These are phyloP conservation scores for Ceratocystis variospora DNA, from an alignment of 2,329 filamentous ascomycete species.

Conservation along the genomic window DNA sequence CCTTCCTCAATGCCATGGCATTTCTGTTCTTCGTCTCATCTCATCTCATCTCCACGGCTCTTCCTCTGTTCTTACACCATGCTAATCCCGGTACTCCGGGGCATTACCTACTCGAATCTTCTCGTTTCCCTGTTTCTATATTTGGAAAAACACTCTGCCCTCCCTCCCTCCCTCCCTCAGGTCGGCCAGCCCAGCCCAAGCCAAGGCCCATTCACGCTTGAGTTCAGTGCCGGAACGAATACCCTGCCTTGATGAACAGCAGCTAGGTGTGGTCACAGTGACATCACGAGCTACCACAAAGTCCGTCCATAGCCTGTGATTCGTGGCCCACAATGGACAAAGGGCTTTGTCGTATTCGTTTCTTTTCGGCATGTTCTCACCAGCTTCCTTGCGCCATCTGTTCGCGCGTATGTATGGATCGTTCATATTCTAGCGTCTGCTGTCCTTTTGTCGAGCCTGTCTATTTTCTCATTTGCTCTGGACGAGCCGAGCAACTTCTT, in stretches of 20 bases:
- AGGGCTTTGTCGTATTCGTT: neutral
- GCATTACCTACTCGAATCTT: neutral
- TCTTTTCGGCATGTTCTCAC: neutral
- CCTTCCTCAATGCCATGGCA: neutral
- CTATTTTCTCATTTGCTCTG: no score
- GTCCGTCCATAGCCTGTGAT: neutral
- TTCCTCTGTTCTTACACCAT: neutral
- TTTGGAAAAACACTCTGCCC: slow-evolving; percentile 3
- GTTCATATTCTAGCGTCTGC: no score
- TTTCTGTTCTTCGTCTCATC: neutral
- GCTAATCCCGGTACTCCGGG: no score
- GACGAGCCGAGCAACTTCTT: no score
- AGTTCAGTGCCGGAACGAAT: no score
- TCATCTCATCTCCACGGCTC: neutral
- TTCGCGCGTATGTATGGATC: neutral
- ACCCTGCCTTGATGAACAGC: neutral
- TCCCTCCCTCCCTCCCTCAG: slow-evolving; percentile 11
- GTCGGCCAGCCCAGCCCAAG: neutral
- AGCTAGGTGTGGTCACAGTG: neutral
- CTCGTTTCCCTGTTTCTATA: slow-evolving; percentile 2
- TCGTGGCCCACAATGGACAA: neutral
- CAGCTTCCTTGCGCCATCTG: neutral
- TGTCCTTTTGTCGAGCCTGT: no score
- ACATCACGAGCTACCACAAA: neutral
- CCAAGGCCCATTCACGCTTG: neutral